Conservation (phyloP, 202 grass and related monocot genomes). For the Schoenoplectus triqueter region DNA sequence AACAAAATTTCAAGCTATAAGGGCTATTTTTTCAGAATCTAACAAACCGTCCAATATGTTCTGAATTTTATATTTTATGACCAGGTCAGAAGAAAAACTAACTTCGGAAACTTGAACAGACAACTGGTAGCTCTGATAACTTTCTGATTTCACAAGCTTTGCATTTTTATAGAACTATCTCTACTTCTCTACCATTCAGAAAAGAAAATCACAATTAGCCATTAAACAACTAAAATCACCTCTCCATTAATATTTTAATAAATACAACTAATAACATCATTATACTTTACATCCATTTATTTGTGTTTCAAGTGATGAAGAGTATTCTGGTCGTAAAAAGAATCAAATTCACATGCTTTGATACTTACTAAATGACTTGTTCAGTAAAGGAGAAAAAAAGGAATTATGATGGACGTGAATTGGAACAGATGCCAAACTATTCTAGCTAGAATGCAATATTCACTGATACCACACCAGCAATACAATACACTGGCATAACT, state of each 20-base stretch:
- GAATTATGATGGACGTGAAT: too few relatives aligned
- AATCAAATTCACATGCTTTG: background rate
- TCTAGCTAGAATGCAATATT: too few relatives aligned
- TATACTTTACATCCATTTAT: too few relatives aligned
- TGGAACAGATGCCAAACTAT: too few relatives aligned
- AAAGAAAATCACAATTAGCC: constrained; percentile 27
- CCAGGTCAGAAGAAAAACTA: constrained; percentile 22
- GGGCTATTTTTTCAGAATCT: constrained; percentile 48
- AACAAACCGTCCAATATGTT: constrained; percentile 77
- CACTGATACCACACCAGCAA: background rate
- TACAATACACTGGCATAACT: background rate
- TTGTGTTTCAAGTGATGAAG: too few relatives aligned
- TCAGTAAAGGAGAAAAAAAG: too few relatives aligned
- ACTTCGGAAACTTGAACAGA: constrained; percentile 51
- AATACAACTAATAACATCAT: too few relatives aligned
- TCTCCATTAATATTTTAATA: background rate
- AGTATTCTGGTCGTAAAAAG: too few relatives aligned
- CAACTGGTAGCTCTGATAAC: constrained; percentile 38
- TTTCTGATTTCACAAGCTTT: constrained; percentile 66
- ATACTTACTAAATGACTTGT: background rate
- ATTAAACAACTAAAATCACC: background rate
- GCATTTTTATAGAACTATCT: constrained; percentile 85
- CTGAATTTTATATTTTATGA: constrained; percentile 83
- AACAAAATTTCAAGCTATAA: constrained; percentile 14
- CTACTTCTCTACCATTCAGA: constrained; percentile 69